Conservation (phyloP, 495 filamentous ascomycete genomes). For the Penicillium atrosanguineum region DNA sequence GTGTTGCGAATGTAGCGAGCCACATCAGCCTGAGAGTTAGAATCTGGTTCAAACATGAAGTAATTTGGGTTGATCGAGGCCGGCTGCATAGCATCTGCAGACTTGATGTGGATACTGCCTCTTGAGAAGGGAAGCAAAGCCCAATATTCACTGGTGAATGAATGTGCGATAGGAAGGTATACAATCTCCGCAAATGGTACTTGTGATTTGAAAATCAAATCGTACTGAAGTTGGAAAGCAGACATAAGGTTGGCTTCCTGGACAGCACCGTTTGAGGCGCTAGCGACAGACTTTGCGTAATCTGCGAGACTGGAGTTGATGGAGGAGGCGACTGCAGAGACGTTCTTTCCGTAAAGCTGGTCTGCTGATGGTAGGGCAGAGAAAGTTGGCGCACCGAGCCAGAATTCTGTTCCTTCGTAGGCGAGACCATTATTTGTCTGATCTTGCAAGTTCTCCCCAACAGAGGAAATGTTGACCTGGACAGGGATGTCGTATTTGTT, state of each 20-base stretch:
- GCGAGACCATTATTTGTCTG: constrained; percentile 33
- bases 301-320: constrained; percentile 19
- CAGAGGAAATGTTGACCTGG: constrained; percentile 37
- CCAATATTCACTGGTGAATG: constrained; percentile 39
- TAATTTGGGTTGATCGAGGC: constrained; percentile 28
- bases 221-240: constrained; percentile 40
- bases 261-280: constrained; percentile 29
- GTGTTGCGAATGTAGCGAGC: constrained; percentile 22
- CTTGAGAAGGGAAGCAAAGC: constrained; percentile 44
- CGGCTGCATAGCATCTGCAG: constrained; percentile 10
- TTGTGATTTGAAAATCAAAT: constrained; percentile 39
- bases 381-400: constrained; percentile 17
- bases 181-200: constrained; percentile 41
- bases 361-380: constrained; percentile 29
- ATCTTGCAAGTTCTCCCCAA: constrained; percentile 51
- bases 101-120: constrained; percentile 39
- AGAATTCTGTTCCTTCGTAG: constrained; percentile 13
- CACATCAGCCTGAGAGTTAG: constrained; percentile 19
- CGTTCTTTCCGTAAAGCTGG: constrained; percentile 24
- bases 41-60: constrained; percentile 22
- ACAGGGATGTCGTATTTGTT: constrained; percentile 35
- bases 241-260: constrained; percentile 13
- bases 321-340: constrained; percentile 22
- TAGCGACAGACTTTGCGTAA: constrained; percentile 26
- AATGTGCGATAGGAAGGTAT: constrained; percentile 16